Evolutionary conservation across 306 rosid genomes (phyloP), one percentile per base, ranked within the genome.

Genomic region (Acacia confusa): DNA sequence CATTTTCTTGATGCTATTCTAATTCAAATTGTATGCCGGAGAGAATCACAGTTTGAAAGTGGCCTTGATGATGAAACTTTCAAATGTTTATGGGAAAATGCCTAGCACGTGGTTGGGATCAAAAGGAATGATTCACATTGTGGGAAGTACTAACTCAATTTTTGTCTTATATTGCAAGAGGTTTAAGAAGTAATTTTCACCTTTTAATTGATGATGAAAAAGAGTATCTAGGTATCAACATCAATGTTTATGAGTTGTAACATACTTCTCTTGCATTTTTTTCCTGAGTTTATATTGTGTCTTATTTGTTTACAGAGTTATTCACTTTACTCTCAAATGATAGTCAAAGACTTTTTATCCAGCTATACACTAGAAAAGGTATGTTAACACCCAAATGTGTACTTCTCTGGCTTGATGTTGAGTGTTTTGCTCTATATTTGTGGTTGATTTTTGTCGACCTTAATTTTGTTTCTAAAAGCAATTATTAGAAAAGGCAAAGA

Each of bases 311-410:
- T 82, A 81, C 97, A 95, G 99, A 87, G 43, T 89, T 85, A 50
- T 95, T 92, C 88, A 83, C 74, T 83, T 86, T 80, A 20, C 85
- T 91, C 78, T 82, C 97, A 66, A 85, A 90, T 86, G 95, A 92
- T 84, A 87, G 97, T 84, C 99, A 89, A 91, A 91, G 97, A 88
- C 91, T 95, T 61, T 95, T 95, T 83, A 78, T 95, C 78, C 95
- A 97, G 79, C 90, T 95, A 67, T 92, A 91, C 82, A 73, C 88
- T 72, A 91, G 99, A 65, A 95, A 95, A 92, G 97, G 99, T 95
- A 66, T 84, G 88, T 38, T 28, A 44, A 47, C 32, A 64, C 52
- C 44, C 38, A 11, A 27, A 82, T 15, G 27, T 55, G 53, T 47
- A 45, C 78, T 70, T 44, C 77, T 80, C 14, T 6, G 75, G 44